phyloP scores from a whole-genome alignment of 1,284 basidiomycete genomes.

The Leccinum angustisporum region DNA sequence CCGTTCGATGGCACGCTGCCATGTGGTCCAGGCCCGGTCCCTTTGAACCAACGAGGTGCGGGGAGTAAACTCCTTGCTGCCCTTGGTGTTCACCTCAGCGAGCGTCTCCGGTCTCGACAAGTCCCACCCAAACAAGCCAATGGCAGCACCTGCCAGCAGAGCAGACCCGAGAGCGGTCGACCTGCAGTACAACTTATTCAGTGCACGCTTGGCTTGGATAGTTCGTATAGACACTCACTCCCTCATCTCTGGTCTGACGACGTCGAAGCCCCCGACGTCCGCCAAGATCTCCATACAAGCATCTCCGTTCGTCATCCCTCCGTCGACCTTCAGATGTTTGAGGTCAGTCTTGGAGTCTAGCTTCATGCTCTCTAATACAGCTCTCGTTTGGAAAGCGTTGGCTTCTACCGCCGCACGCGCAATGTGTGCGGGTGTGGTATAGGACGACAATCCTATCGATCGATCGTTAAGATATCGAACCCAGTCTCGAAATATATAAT shows the following conservation, averaged over 20 bases:
- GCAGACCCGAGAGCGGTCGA: constrained; percentile 97
- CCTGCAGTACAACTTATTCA: constrained; percentile 37
- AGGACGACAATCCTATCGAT: constrained; percentile 74
- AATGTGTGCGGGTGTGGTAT: constrained; percentile 92
- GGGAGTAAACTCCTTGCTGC: constrained; percentile 73
- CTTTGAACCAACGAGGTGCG: constrained; percentile 54
- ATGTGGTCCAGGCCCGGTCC: constrained; percentile 66
- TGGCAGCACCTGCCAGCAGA: constrained; percentile 88
- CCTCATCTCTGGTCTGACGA: constrained; percentile 93
- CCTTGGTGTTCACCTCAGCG: constrained; percentile 86
- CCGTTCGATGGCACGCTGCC: constrained; percentile 84
- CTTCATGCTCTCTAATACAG: constrained; percentile 93
- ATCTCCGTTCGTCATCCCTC: constrained; percentile 92
- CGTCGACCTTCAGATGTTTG: constrained; percentile 88
- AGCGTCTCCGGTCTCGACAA: constrained; percentile 83
- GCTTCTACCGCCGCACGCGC: constrained; percentile 94
- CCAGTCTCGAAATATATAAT: background rate
- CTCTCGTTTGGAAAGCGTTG: constrained; percentile 87
- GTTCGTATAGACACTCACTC: constrained; percentile 51
- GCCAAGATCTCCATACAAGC: constrained; percentile 91
- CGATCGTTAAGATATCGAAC: background rate
- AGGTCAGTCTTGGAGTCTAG: constrained; percentile 76
- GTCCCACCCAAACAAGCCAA: constrained; percentile 94
- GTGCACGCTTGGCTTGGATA: background rate
- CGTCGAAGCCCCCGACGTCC: constrained; percentile 89